These are phyloP conservation scores for Urtica urens DNA, from an alignment of 306 rosid genomes.

Conservation along the genomic window DNA sequence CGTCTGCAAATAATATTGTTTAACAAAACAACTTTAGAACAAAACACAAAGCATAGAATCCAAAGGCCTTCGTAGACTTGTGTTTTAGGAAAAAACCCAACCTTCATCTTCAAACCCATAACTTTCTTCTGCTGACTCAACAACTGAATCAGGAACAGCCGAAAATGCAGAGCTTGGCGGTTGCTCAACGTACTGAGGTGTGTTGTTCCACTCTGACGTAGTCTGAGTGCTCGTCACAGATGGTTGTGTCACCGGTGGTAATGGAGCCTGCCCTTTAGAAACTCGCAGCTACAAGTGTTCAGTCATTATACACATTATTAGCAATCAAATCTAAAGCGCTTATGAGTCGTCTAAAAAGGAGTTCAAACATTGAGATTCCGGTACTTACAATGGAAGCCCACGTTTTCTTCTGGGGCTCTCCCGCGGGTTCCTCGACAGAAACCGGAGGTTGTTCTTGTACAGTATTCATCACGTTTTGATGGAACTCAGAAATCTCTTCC, in stretches of 20 bases:
- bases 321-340: neutral
- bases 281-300: conserved; percentile 53
- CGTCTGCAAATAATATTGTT: conserved; percentile 33
- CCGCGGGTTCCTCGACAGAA: conserved; percentile 51
- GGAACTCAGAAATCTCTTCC: conserved; percentile 39
- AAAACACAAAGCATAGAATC: neutral
- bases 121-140: conserved; percentile 55
- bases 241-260: conserved; percentile 32
- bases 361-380: neutral
- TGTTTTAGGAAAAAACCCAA: conserved; percentile 14
- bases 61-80: neutral
- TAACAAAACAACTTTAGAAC: neutral
- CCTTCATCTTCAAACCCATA: conserved; percentile 74
- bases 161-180: conserved; percentile 37
- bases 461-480: conserved; percentile 32
- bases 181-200: conserved; percentile 52
- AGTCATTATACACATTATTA: conserved; percentile 7
- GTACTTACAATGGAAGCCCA: conserved; percentile 84
- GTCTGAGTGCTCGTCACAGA: conserved; percentile 34
- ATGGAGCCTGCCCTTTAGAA: conserved; percentile 46
- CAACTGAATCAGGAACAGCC: conserved; percentile 35
- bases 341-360: neutral
- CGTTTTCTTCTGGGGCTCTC: conserved; percentile 71
- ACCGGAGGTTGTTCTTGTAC: conserved; percentile 37
- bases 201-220: conserved; percentile 51